phyloP scores from a whole-genome alignment of 139 green algal genomes.

The Astrephomene gubernaculifera region DNA sequence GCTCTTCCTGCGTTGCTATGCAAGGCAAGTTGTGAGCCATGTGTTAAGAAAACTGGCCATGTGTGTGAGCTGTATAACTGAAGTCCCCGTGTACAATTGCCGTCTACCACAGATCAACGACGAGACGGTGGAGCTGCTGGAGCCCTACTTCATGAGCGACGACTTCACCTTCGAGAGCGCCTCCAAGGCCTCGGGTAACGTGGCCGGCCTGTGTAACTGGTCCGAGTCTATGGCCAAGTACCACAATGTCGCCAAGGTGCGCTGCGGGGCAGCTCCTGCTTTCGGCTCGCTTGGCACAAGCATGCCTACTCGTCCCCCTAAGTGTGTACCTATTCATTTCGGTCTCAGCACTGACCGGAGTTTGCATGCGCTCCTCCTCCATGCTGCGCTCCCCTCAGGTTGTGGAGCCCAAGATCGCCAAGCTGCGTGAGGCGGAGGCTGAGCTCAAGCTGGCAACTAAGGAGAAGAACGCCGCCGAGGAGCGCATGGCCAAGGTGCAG shows the following conservation, averaged over 20 bases:
- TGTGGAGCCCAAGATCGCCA: constrained; percentile 96
- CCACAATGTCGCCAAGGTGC: constrained; percentile 87
- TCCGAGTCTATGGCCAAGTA: constrained; percentile 95
- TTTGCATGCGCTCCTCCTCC: no score
- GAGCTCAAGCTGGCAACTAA: constrained; percentile 90
- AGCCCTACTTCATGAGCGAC: constrained; percentile 90
- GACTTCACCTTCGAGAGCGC: constrained; percentile 95
- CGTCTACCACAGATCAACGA: constrained; percentile 94
- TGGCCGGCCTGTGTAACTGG: constrained; percentile 96
- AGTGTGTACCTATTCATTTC: no score
- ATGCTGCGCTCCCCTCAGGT: constrained; percentile 59
- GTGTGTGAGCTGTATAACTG: no score
- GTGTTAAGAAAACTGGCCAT: no score
- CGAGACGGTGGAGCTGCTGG: constrained; percentile 90
- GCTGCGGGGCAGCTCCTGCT: background rate
- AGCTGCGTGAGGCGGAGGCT: constrained; percentile 83
- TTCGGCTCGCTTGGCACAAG: background rate
- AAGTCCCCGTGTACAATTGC: no score
- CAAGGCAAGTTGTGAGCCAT: no score
- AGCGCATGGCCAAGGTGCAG: constrained; percentile 91
- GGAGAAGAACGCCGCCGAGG: constrained; percentile 92
- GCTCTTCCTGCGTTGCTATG: no score
- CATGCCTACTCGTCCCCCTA: no score
- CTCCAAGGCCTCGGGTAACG: constrained; percentile 88
- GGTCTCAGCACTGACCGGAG: no score